Evolutionary conservation across 306 rosid species (phyloP), one percentile per base, ranked within the genome.

Genomic region (Lablab purpureus): DNA sequence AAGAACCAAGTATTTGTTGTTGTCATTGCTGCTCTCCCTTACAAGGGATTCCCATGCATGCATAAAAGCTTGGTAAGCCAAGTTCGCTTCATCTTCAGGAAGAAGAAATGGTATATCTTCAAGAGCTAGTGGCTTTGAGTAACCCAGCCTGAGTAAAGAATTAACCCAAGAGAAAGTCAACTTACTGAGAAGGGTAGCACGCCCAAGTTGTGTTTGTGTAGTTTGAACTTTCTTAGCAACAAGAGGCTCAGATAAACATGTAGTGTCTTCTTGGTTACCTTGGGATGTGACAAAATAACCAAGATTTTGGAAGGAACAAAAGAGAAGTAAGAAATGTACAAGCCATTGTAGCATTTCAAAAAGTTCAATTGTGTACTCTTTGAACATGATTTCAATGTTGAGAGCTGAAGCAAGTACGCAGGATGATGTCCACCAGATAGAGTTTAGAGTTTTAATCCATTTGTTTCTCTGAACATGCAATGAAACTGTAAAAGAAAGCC

Each of bases 131-230:
- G 45, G 68, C 45, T 62, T 62, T 30, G 45, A 30, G 68, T 62
- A 62, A 30, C 68, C 68, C 43, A 30, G 14, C 15, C 45, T 62
- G 14, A 62, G 68, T 32, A 62, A 62, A 62, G 68, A 30, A 32
- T 62, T 62, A 30, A 62, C 43, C 68, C 68, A 62, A 30, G 68
- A 62, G 68, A 62, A 62, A 62, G 68, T 62, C 13, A 62, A 62
- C 14, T 17, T 62, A 32, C 68, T 62, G 14, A 62, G 23, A 62
- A 62, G 22, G 14, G 45, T 30, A 7, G 68, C 68, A 17, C n/a
- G 43, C 45, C 68, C 43, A 30, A 62, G 68, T 62, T 7, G 23
- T 17, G 45, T 62, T 62, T 62, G 45, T 62, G 11, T 17, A 32
- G 22, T 30, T 30, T 30, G 23, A 30, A 62, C 68, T 30, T 21